Percentiles rank a stretch among this genome's conserved stretches.
phyloP scores from a whole-genome alignment of 2,329 filamentous ascomycete genomes.

The Leptographium procerum region DNA sequence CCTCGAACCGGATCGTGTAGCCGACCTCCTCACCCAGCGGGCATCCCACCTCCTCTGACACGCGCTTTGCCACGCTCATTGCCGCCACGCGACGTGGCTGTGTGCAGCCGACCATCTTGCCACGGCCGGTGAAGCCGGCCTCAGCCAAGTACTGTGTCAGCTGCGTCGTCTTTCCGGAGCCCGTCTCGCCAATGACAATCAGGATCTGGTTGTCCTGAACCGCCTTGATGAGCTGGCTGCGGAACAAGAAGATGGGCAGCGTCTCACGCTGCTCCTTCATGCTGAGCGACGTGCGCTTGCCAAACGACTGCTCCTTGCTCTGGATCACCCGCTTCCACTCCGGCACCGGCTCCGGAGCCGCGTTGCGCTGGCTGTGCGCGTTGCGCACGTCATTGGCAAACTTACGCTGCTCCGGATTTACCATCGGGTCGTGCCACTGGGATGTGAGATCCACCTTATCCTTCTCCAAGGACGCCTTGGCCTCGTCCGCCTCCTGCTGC shows the following conservation, averaged over 20 bases:
- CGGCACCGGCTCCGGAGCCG: conserved; percentile 50
- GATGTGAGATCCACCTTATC: conserved; percentile 75
- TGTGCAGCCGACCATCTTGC: conserved; percentile 90
- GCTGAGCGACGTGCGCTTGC: conserved; percentile 77
- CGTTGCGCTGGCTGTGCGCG: conserved; percentile 39
- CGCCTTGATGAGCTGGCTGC: conserved; percentile 76
- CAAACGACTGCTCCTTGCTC: conserved; percentile 67
- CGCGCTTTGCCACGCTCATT: conserved; percentile 95
- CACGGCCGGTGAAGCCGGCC: conserved; percentile 74
- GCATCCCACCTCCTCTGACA: conserved; percentile 90
- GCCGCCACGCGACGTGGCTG: conserved; percentile 94
- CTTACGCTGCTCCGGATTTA: conserved; percentile 67
- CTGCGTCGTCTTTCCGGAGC: conserved; percentile 95
- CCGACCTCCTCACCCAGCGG: conserved; percentile 84
- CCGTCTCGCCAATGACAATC: conserved; percentile 95
- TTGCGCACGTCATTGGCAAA: conserved; percentile 81
- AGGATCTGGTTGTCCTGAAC: conserved; percentile 80
- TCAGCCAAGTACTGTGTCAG: conserved; percentile 92
- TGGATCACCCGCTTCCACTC: conserved; percentile 87
- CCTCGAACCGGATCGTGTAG: conserved; percentile 96
- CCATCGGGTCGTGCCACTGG: conserved; percentile 97
- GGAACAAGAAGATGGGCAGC: conserved; percentile 80
- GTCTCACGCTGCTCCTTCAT: conserved; percentile 93
- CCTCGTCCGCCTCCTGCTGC: conserved; percentile 75
- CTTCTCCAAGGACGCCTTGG: conserved; percentile 66